A percentile compares a stretch with the other conserved stretches of the same genome.
phyloP scores from a whole-genome alignment of 73 alveolate genomes.

The Stentor coeruleus region DNA sequence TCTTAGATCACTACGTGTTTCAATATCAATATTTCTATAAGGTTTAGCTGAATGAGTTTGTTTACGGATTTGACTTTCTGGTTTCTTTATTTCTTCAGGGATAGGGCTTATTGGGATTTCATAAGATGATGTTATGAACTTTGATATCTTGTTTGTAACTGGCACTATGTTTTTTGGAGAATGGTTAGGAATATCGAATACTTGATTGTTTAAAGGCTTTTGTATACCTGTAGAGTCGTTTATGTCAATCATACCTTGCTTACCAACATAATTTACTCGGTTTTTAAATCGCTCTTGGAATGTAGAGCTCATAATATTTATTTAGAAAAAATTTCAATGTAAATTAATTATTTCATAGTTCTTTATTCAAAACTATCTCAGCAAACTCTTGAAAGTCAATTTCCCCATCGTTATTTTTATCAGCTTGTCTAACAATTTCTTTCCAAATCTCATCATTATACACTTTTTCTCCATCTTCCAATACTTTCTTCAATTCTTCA shows the following conservation, averaged over 20 bases:
- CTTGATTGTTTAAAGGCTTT: not conserved
- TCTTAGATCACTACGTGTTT: not conserved
- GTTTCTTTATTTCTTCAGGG: not conserved
- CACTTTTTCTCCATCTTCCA: conserved; percentile 14
- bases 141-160: not conserved
- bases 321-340: too few relatives aligned
- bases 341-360: too few relatives aligned
- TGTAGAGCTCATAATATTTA: not conserved
- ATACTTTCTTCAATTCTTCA: conserved; percentile 28
- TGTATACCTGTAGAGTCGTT: not conserved
- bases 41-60: conserved; percentile 16
- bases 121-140: not conserved
- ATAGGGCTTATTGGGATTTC: not conserved
- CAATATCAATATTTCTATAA: not conserved
- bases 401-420: conserved; percentile 65
- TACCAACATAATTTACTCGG: not conserved
- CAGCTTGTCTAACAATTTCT: conserved; percentile 53
- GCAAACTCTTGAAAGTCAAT: conserved; percentile 46
- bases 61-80: not conserved
- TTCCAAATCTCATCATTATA: conserved; percentile 21
- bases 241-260: not conserved
- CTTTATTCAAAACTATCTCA: not conserved
- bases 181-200: not conserved
- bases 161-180: not conserved
- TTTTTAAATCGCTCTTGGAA: conserved; percentile 18